Base-by-base conservation (phyloP, 139 green algal species). In the Volvox africanus region DNA sequence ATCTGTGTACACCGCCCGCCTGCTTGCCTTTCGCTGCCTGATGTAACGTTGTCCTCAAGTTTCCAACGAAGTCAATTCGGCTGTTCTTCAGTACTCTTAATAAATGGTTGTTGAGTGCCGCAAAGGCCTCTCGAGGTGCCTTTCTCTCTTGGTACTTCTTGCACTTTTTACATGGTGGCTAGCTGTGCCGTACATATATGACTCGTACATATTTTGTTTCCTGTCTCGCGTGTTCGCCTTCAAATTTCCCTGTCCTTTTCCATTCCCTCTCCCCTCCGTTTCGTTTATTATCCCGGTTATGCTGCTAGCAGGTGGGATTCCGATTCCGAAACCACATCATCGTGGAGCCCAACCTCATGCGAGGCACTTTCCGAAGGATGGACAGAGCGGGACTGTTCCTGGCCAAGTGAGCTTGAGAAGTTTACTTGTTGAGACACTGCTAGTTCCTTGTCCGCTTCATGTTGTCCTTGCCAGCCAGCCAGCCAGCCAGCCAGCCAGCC, bases 291-390 rank as follows among this genome's bases (percentile, higher is more conserved):
- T 14, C 5, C 44, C 65, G 65, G 2, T 37, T 30, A 35, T 30
- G 28, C 32, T 16, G 11, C 13, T 13, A 12, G 69, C 13, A 80
- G 73, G 28, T 80, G 19, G 73, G 73, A 2, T 80, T 44, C 18
- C 32, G 22, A 19, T 30, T 80, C 73, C 73, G 73, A 30, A 80
- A 80, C 73, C 73, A 80, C 73, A 32, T 80, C 73, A 35, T 80
- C 73, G 61, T 75, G 19, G n/a, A 55, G 61, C 73, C 22, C 5
- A 22, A 35, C n/a, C 28, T 79, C 30, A 85, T 44, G 79, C 79
- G 35, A 1, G 35, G 20, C 18, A 13, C 18, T 22, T 71, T 85
- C 16, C n/a, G 24, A 1, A 35, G 32, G 20, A 62, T 68, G 79
- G 73, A 80, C 22, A n/a, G 22, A 36, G 37, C 44, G 36, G 37